Evolutionary conservation across 495 filamentous ascomycete genomes (phyloP).

Genomic region (Hypoxylon lienhwacheense): DNA sequence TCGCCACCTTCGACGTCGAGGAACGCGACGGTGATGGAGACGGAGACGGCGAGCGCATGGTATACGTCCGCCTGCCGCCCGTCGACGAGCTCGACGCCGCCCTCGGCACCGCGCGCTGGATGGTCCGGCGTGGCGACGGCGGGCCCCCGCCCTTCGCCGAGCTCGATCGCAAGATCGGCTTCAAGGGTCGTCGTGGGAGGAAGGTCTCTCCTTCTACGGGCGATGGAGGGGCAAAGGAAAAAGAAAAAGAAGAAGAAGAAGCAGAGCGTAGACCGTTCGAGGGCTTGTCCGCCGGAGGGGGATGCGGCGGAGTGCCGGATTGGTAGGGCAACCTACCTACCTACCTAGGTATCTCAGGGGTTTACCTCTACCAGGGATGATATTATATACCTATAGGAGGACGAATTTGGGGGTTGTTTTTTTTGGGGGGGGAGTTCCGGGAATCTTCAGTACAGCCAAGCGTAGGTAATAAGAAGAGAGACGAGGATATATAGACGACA

Average conservation of each 20-base stretch:
- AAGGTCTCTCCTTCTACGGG: too few relatives aligned
- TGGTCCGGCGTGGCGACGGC: slow-evolving; percentile 73
- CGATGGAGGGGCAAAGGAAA: too few relatives aligned
- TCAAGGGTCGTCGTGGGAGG: slow-evolving; percentile 45
- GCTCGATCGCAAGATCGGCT: slow-evolving; percentile 64
- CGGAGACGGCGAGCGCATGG: too few relatives aligned
- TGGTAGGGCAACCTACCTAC: too few relatives aligned
- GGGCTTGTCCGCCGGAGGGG: slow-evolving; percentile 50
- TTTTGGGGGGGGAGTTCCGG: too few relatives aligned
- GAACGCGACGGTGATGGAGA: slow-evolving; percentile 76
- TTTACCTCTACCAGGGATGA: too few relatives aligned
- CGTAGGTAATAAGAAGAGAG: too few relatives aligned
- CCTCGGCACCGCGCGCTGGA: slow-evolving; percentile 82
- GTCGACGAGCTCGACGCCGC: slow-evolving; percentile 82
- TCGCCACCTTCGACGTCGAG: slow-evolving; percentile 85
- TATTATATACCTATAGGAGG: background rate
- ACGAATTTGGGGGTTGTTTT: too few relatives aligned
- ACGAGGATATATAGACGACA: too few relatives aligned
- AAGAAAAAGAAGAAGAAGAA: too few relatives aligned
- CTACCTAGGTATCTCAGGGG: too few relatives aligned
- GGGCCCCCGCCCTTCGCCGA: slow-evolving; percentile 58
- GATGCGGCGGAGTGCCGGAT: slow-evolving; percentile 61
- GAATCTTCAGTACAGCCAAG: too few relatives aligned
- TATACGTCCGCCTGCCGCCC: slow-evolving; percentile 84
- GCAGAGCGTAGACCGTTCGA: slow-evolving; percentile 49